Evolutionary conservation across 129 eudicot species (phyloP), one percentile per base, ranked within the genome.

Genomic region (Flaveria brownii): DNA sequence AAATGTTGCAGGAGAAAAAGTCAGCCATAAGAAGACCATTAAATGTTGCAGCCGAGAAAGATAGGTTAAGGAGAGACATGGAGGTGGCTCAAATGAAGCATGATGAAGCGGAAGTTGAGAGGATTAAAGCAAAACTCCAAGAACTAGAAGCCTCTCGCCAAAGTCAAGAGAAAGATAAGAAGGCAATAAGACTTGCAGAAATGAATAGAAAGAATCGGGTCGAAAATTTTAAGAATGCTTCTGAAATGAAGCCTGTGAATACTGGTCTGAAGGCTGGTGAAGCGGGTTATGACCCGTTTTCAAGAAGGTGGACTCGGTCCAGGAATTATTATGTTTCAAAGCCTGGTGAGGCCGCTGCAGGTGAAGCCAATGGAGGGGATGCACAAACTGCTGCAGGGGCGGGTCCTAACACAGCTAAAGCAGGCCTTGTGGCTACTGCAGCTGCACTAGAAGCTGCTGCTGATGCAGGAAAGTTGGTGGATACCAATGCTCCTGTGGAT

Each of bases 251-350:
- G 77, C 85, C 97, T 0, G 81, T 80, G 45, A 83, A 61, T 46
- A 25, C 76, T 4, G 78, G 86, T 70, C 77, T 90, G 62, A 93
- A 91, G 74, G 95, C 94, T 39, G 98, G 98, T 69, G 96, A 93
- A 75, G 97, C 96, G 2, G 98, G 98, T 61, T 93, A 93, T 62
- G 98, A 93, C 80, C 98, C 98, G n/a, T 93, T 93, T 76, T 93
- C 98, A 14, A 90, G 98, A 68, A 85, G 98, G 74, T 93, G 98
- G 98, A 93, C 98, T 1, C 87, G 98, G 79, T 91, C 97, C 0
- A 87, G 88, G 80, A 93, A 93, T 73, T 93, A 93, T 75, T 93
- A 93, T 78, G 86, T 85, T 45, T 70, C 91, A 6, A 87, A 86
- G 68, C 72, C 82, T 11, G 81, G 74, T n/a, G 89, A 78, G 69